These are phyloP conservation scores for Urochloa ruziziensis DNA, from an alignment of 176 grass and related monocot genomes.

Conservation along the genomic window DNA sequence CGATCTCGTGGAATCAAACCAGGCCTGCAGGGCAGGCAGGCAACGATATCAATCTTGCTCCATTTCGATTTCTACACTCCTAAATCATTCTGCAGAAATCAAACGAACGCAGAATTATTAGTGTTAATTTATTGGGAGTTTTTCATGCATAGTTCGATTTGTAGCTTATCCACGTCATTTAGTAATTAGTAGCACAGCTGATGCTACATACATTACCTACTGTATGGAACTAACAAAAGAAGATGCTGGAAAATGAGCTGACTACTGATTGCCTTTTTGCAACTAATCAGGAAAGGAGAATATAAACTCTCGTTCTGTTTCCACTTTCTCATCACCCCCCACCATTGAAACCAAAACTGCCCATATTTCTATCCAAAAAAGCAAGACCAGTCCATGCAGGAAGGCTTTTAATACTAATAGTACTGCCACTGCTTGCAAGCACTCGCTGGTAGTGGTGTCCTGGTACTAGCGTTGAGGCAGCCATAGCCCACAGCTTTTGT, in stretches of 20 bases:
- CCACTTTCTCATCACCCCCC: slow-evolving; percentile 14
- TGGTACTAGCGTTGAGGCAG: slow-evolving; percentile 1
- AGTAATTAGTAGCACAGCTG: not conserved
- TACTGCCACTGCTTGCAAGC: slow-evolving; percentile 10
- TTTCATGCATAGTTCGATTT: not conserved
- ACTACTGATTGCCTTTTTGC: not conserved
- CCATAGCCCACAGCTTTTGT: slow-evolving; percentile 25
- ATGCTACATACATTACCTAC: no score
- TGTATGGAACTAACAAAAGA: not conserved
- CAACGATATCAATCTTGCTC: not conserved
- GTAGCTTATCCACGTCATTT: not conserved
- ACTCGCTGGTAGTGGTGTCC: not conserved
- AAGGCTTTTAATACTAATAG: slow-evolving; percentile 17
- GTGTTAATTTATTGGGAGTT: not conserved
- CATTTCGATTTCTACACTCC: not conserved
- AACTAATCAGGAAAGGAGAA: not conserved
- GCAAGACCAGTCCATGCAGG: not conserved
- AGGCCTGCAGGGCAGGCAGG: no score
- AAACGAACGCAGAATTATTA: not conserved
- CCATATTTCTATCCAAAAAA: slow-evolving; percentile 32
- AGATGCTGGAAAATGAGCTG: not conserved
- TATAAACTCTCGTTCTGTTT: slow-evolving; percentile 13
- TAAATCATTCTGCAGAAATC: no score
- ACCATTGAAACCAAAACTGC: slow-evolving; percentile 25
- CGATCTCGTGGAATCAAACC: no score